Evolutionary conservation across 257 asterid genomes (phyloP).

Genomic region (Solanum stenotomum): DNA sequence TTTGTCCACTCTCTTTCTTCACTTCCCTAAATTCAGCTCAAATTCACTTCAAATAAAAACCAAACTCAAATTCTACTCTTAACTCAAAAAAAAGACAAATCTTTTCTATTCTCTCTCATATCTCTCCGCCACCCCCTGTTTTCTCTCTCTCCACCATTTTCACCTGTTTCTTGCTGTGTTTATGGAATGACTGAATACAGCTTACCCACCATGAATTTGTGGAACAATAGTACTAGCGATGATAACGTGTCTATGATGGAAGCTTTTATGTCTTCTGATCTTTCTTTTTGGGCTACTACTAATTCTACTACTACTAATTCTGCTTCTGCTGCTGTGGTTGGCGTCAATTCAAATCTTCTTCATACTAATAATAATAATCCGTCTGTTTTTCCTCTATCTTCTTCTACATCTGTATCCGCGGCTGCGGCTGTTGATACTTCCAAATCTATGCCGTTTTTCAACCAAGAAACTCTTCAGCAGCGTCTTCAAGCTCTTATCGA

Average conservation of each 20-base stretch:
- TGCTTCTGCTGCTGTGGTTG: not conserved
- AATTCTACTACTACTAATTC: not conserved
- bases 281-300: conserved; percentile 24
- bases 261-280: conserved; percentile 39
- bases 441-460: conserved; percentile 12
- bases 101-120: not conserved
- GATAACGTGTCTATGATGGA: conserved; percentile 31
- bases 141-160: not conserved
- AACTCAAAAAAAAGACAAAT: not conserved
- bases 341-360: not conserved
- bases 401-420: conserved; percentile 1
- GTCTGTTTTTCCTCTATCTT: not conserved
- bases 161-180: not conserved
- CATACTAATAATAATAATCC: not conserved
- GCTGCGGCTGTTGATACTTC: conserved; percentile 6
- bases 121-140: not conserved
- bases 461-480: conserved; percentile 49
- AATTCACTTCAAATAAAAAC: conserved; percentile 37
- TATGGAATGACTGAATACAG: conserved; percentile 15
- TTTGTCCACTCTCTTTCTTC: not conserved
- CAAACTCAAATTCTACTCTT: conserved; percentile 13
- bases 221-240: conserved; percentile 18
- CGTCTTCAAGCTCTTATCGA: conserved; percentile 47
- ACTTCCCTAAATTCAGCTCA: conserved; percentile 20
- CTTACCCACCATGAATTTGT: conserved; percentile 21